Evolutionary conservation across 306 rosid genomes (phyloP).

Genomic region (Sphenostylis stenocarpa): DNA sequence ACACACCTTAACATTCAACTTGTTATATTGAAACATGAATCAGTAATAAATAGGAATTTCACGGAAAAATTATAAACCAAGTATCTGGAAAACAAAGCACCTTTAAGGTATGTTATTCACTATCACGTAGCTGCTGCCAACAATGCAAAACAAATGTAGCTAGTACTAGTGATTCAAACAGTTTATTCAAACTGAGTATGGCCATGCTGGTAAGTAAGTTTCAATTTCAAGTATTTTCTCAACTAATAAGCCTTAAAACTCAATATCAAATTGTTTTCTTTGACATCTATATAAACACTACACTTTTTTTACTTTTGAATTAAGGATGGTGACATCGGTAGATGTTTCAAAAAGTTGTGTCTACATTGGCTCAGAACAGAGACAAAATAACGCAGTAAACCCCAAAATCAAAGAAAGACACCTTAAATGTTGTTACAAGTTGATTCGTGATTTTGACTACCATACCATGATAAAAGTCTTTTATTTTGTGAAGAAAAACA

Average conservation of each 20-base stretch:
- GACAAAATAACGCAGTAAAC: background rate
- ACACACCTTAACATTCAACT: conserved; percentile 7
- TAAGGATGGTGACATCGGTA: no score
- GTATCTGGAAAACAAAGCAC: conserved; percentile 2
- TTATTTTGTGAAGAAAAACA: conserved; percentile 3
- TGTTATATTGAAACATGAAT: background rate
- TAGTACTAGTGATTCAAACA: background rate
- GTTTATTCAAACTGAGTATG: background rate
- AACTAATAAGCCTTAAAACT: conserved; percentile 5
- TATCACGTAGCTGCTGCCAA: background rate
- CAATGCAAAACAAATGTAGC: background rate
- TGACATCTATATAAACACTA: no score
- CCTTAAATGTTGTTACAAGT: background rate
- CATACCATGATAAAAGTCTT: background rate
- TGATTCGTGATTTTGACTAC: no score
- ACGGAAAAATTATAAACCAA: background rate
- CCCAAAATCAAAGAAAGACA: background rate
- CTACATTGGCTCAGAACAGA: conserved; percentile 11
- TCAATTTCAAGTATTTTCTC: background rate
- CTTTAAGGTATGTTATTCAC: background rate
- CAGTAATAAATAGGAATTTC: background rate
- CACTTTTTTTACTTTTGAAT: no score
- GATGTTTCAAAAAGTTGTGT: no score
- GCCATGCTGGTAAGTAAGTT: background rate
- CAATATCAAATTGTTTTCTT: no score